Evolutionary conservation across 2,329 filamentous ascomycete species (phyloP).

Genomic region (Hypoxylon sp.): DNA sequence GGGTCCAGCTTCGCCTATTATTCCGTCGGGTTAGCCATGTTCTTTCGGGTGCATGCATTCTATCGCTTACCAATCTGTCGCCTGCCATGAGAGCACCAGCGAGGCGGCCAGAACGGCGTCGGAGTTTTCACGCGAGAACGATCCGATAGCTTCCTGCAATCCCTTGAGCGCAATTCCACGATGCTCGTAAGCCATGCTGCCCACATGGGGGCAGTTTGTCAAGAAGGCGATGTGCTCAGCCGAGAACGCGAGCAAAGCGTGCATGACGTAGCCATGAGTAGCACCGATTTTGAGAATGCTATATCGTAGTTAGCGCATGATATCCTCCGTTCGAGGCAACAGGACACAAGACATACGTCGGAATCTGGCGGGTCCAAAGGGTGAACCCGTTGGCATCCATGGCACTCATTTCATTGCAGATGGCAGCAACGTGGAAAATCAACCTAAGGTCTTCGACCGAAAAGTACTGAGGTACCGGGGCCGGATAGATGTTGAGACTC

Average conservation of each 20-base stretch:
- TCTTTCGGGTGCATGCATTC: constrained; percentile 50
- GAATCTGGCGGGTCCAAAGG: constrained; percentile 92
- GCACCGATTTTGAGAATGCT: constrained; percentile 87
- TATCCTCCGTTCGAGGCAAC: constrained; percentile 1
- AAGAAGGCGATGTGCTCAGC: constrained; percentile 93
- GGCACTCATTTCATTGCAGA: constrained; percentile 84
- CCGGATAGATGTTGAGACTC: constrained; percentile 81
- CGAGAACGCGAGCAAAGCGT: constrained; percentile 91
- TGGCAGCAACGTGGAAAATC: constrained; percentile 89
- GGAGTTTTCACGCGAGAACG: constrained; percentile 86
- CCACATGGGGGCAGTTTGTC: constrained; percentile 85
- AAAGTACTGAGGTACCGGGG: constrained; percentile 78
- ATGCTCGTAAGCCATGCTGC: constrained; percentile 91
- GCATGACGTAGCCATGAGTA: constrained; percentile 90
- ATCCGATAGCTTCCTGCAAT: constrained; percentile 86
- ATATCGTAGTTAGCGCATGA: constrained; percentile 47
- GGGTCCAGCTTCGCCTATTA: constrained; percentile 88
- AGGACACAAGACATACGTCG: constrained; percentile 74
- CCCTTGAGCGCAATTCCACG: constrained; percentile 88
- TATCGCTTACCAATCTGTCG: constrained; percentile 87
- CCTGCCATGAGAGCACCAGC: constrained; percentile 94
- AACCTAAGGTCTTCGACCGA: constrained; percentile 84
- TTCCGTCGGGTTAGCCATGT: constrained; percentile 53
- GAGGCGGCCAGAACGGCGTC: constrained; percentile 94
- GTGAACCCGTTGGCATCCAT: constrained; percentile 87